Base-by-base conservation (phyloP, 1,284 basidiomycete genomes). In the Termitomyces sp. region DNA sequence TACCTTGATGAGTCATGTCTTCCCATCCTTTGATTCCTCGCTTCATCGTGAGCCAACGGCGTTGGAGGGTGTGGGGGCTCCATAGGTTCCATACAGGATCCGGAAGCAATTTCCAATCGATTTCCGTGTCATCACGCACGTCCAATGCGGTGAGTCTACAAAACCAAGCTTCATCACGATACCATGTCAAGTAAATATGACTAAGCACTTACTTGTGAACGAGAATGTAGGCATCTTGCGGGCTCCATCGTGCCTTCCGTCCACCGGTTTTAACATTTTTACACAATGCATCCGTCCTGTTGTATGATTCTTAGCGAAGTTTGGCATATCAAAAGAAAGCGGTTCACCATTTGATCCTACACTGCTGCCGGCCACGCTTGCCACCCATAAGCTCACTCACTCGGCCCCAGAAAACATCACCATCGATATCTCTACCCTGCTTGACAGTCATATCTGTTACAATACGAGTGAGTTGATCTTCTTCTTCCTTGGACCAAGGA, bases 51-150 rank as follows among this genome's bases (percentile, higher is more conserved):
- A 82, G 66, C 88, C 88, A 92, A 47, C 88, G 83, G 39, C 87
- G 77, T 61, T 90, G 88, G 33, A 92, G 71, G 12, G 78, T 74
- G 62, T 90, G 88, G 0, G 87, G 80, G 66, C 88, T 90, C 86
- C 86, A 91, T n/a, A 87, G 65, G 62, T 91, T 89, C 89, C 89
- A 91, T 55, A 84, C 76, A 24, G 81, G 66, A 66, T 92, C 88
- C 1, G 79, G 71, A 21, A 91, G 73, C 15, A 76, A 76, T 66
- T 89, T 90, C 89, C 90, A 92, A 62, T 90, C 85, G 51, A 92
- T 87, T 64, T 91, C 89, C n/a, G 80, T 86, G 62, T 92, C 89
- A 63, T 92, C 86, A 50, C 78, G 75, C 38, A 91, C 84, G 55
- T 84, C 79, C 48, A 90, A 68, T 0, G 86, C 83, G 61, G 86